phyloP scores from a whole-genome alignment of 2,329 filamentous ascomycete species.

The Colletotrichum sp. region DNA sequence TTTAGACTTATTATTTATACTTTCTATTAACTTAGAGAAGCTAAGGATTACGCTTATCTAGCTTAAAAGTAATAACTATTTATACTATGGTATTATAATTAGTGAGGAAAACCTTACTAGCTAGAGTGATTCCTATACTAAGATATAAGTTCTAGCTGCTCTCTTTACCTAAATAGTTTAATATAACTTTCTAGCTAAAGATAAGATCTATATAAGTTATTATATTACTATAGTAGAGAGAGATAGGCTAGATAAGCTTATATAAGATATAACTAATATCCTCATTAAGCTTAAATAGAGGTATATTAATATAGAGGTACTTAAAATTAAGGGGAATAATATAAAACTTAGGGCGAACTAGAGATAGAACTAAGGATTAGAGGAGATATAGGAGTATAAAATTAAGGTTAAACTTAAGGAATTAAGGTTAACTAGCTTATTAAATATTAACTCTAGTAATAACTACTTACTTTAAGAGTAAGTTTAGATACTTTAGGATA shows the following conservation, averaged over 20 bases:
- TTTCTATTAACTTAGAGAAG: not conserved
- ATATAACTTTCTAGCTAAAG: not conserved
- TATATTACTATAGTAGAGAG: not conserved
- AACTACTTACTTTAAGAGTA: not conserved
- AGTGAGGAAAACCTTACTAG: not conserved
- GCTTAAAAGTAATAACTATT: not conserved
- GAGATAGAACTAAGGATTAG: not conserved
- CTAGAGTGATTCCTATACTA: not conserved
- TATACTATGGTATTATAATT: not conserved
- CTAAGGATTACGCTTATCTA: not conserved
- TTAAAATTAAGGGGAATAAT: not conserved
- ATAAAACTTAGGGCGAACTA: not conserved
- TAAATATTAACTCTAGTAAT: not conserved
- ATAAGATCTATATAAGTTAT: not conserved
- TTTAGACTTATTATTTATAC: not conserved
- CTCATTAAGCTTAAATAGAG: not conserved
- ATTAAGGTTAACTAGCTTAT: not conserved
- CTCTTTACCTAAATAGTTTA: not conserved
- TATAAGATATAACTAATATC: not conserved
- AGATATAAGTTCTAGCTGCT: not conserved
- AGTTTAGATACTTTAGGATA: not conserved
- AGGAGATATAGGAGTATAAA: rapidly evolving
- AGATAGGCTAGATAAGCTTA: not conserved
- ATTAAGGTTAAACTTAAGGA: not conserved
- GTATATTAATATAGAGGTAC: not conserved